A percentile compares a stretch with the other conserved stretches of the same genome.
phyloP scores from a whole-genome alignment of 1,139 yeast species.

The Hyphopichia fennica region DNA sequence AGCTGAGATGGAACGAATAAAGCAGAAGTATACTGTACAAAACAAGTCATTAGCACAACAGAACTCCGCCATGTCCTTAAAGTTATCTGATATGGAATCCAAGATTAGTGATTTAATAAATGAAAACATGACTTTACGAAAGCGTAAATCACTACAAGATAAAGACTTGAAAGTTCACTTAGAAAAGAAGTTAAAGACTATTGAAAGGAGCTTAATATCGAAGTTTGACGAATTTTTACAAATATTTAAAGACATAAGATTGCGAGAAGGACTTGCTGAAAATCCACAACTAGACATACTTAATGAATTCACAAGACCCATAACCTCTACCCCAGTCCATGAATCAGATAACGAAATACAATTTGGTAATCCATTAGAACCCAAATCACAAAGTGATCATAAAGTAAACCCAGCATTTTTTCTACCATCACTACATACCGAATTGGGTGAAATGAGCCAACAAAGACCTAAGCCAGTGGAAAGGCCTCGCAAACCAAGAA shows the following conservation, averaged over 20 bases:
- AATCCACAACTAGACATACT: slow-evolving; percentile 19
- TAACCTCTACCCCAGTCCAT: slow-evolving; percentile 23
- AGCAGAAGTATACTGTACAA: slow-evolving; percentile 34
- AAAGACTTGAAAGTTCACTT: slow-evolving; percentile 7
- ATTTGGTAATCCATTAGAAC: background rate
- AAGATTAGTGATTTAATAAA: slow-evolving; percentile 45
- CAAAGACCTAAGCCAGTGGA: background rate
- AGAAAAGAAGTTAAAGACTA: slow-evolving; percentile 17
- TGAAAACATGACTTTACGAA: slow-evolving; percentile 43
- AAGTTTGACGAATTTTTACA: slow-evolving; percentile 45
- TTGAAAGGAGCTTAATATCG: slow-evolving; percentile 42
- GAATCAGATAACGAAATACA: slow-evolving; percentile 1
- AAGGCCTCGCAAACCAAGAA: background rate
- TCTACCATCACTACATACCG: slow-evolving; percentile 3
- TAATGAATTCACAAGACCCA: slow-evolving; percentile 12
- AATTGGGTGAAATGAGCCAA: background rate
- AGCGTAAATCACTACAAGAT: slow-evolving; percentile 6
- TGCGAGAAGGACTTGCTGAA: slow-evolving; percentile 16
- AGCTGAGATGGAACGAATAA: slow-evolving; percentile 6
- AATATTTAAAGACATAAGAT: slow-evolving; percentile 10
- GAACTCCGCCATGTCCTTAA: slow-evolving; percentile 50
- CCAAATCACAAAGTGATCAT: background rate
- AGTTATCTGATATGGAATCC: slow-evolving; percentile 51
- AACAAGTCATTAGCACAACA: slow-evolving; percentile 57
- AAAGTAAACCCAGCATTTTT: background rate